Percentiles rank a stretch among this genome's conserved stretches.
These are phyloP conservation scores for Penicillium corylophilum DNA, from an alignment of 2,329 filamentous ascomycete species.

Conservation along the genomic window DNA sequence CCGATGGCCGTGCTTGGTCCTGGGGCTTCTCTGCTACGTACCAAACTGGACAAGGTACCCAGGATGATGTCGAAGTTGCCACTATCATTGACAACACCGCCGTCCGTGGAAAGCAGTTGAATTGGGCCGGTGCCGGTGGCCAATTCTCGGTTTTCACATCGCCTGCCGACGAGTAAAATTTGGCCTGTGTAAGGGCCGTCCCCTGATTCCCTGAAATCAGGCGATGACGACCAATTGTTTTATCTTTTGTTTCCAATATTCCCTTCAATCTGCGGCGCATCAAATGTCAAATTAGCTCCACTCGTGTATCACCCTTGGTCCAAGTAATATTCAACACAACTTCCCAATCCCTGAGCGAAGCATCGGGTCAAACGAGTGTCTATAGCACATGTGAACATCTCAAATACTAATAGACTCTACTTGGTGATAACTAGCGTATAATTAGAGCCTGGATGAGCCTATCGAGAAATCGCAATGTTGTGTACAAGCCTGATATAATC, in stretches of 20 bases:
- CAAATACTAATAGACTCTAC: background rate
- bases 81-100: conserved; percentile 83
- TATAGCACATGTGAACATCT: background rate
- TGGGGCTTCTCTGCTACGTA: conserved; percentile 83
- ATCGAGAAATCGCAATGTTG: no score
- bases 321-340: background rate
- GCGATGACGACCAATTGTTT: background rate
- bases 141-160: conserved; percentile 60
- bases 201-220: background rate
- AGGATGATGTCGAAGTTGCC: conserved; percentile 76
- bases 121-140: conserved; percentile 80
- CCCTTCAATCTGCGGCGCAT: conserved; percentile 2
- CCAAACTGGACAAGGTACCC: conserved; percentile 73
- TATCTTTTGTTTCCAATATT: background rate
- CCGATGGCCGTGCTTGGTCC: conserved; percentile 67
- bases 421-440: no score
- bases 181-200: background rate
- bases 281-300: conserved; percentile 7
- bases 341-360: background rate
- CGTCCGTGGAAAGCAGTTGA: conserved; percentile 69
- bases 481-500: no score
- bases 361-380: background rate
- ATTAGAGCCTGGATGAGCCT: background rate
- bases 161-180: conserved; percentile 21
- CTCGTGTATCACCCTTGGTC: background rate